These are phyloP conservation scores for Carex myosuroides DNA, from an alignment of 176 grass and related monocot genomes.

Conservation along the genomic window DNA sequence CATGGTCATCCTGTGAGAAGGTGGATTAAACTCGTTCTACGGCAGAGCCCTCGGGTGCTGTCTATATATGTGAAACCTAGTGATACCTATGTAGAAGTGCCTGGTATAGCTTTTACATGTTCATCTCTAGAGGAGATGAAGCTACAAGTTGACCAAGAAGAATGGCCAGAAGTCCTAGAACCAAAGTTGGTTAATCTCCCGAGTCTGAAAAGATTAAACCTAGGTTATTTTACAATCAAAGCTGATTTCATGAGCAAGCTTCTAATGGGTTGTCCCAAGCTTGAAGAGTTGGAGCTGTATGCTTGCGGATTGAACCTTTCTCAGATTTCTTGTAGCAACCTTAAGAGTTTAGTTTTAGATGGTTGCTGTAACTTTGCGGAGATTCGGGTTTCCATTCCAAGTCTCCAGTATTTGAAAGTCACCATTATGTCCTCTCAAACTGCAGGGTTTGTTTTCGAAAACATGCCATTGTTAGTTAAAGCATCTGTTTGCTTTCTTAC, in stretches of 20 bases:
- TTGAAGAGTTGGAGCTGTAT: constrained; percentile 1
- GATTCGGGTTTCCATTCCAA: background rate
- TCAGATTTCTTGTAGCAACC: background rate
- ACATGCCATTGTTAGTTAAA: background rate
- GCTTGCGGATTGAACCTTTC: background rate
- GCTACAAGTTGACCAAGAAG: background rate
- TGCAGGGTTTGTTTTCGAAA: background rate
- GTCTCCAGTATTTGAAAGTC: background rate
- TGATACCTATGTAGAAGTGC: background rate
- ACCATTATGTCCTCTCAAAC: background rate
- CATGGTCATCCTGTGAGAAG: background rate
- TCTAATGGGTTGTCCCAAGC: background rate
- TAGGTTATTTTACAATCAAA: background rate
- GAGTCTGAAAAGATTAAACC: background rate
- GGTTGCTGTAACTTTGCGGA: background rate
- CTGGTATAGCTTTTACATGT: background rate
- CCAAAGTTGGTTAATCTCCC: background rate
- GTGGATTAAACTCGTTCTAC: background rate
- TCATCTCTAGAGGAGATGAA: constrained; percentile 3
- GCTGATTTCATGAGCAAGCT: background rate
- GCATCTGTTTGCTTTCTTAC: background rate
- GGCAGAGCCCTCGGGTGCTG: background rate
- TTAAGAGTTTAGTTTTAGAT: background rate
- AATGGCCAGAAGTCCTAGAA: background rate
- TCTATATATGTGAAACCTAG: background rate